Conservation (phyloP, 306 rosid species). For the Spatholobus suberectus region DNA sequence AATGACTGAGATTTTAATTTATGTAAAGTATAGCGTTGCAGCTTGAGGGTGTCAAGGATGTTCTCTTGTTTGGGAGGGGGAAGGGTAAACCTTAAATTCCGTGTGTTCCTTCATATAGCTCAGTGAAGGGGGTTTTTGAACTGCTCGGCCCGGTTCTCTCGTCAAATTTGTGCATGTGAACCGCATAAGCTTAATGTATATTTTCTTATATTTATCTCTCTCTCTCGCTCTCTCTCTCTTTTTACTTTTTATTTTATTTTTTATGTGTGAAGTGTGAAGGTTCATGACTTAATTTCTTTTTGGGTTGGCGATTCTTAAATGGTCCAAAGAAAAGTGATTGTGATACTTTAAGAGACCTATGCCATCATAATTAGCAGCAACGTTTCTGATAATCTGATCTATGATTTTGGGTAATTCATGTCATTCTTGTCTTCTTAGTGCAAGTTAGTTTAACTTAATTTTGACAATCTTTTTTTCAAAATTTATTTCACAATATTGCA, state of each 20-base stretch:
- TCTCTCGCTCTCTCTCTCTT: no score
- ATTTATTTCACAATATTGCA: background rate
- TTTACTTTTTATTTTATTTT: no score
- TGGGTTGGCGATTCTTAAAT: background rate
- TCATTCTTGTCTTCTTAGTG: background rate
- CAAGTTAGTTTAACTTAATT: background rate
- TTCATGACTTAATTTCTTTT: background rate
- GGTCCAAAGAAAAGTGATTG: background rate
- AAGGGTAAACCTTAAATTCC: slow-evolving; percentile 9
- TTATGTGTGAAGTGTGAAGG: background rate
- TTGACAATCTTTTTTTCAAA: background rate
- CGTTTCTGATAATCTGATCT: background rate
- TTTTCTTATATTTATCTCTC: slow-evolving; percentile 1
- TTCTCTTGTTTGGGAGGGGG: slow-evolving; percentile 1
- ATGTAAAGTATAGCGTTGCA: slow-evolving; percentile 28
- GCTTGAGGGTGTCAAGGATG: slow-evolving; percentile 23
- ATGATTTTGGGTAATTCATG: background rate
- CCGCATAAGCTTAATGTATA: background rate
- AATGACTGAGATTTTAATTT: slow-evolving; percentile 12
- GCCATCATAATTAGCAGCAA: background rate
- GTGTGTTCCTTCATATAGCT: slow-evolving; percentile 10
- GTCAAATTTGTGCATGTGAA: slow-evolving; percentile 12
- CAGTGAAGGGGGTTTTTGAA: slow-evolving; percentile 16
- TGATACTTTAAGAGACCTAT: background rate
- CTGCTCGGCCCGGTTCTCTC: background rate